Evolutionary conservation across 139 green algal genomes (phyloP).

Genomic region (Coelastrella sp.): DNA sequence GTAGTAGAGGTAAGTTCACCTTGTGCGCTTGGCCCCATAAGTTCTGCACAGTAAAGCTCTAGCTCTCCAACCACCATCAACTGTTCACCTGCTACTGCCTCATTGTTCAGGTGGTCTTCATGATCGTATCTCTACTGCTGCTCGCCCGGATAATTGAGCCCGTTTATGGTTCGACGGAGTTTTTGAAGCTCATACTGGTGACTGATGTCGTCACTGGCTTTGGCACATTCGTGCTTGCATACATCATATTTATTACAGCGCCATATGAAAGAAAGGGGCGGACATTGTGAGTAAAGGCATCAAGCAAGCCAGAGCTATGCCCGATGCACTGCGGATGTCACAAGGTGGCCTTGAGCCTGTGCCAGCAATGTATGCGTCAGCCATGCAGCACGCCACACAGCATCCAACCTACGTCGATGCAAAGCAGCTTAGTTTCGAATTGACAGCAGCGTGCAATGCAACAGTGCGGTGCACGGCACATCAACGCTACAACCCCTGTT

Average conservation of each 20-base stretch:
- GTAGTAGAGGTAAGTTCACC: constrained; percentile 56
- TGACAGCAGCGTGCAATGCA: no score
- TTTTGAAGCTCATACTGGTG: constrained; percentile 84
- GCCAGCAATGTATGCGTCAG: no score
- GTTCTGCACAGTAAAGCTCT: neutral
- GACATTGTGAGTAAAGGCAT: constrained; percentile 65
- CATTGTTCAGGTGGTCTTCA: constrained; percentile 71
- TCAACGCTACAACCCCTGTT: no score
- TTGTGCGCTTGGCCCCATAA: neutral
- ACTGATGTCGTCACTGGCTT: constrained; percentile 63
- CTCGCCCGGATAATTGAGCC: constrained; percentile 88
- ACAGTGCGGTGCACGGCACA: no score
- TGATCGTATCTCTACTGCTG: constrained; percentile 74
- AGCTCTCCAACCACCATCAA: neutral
- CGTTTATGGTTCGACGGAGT: constrained; percentile 84
- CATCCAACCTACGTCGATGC: no score
- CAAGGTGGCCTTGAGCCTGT: neutral
- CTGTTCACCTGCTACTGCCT: neutral
- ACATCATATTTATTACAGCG: constrained; percentile 68
- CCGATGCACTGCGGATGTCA: neutral
- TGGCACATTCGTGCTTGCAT: constrained; percentile 77
- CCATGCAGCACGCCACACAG: no score
- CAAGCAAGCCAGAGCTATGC: neutral
- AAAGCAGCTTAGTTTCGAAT: no score
- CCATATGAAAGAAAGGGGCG: constrained; percentile 55